Conservation (phyloP, 306 rosid genomes). For the Vicia faba region DNA sequence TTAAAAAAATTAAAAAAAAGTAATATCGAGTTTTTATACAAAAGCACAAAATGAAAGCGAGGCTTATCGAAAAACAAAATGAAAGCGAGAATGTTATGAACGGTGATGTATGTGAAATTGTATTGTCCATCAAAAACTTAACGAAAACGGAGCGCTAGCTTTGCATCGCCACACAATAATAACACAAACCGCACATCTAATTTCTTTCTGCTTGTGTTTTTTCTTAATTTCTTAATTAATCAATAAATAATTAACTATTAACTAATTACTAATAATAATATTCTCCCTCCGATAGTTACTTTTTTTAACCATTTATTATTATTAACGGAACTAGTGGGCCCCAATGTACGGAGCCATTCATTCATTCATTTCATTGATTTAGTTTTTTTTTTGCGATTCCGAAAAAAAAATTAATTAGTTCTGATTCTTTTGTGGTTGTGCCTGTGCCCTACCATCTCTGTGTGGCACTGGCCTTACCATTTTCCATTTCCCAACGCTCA, state of each 20-base stretch:
- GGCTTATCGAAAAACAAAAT: too few species aligned
- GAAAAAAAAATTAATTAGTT: neutral
- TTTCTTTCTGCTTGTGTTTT: neutral
- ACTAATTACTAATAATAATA: neutral
- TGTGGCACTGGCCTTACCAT: slow-evolving; percentile 11
- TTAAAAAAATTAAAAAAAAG: too few species aligned
- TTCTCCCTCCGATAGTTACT: neutral
- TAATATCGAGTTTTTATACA: too few species aligned
- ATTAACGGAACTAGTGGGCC: neutral
- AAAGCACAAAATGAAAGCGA: too few species aligned
- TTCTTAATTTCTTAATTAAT: neutral
- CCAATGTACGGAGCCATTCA: neutral
- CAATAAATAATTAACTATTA: neutral
- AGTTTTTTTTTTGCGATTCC: neutral
- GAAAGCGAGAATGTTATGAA: neutral
- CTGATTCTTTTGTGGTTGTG: slow-evolving; percentile 4
- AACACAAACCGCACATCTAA: neutral
- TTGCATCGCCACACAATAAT: slow-evolving; percentile 36
- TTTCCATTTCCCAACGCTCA: neutral
- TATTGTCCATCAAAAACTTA: slow-evolving; percentile 19
- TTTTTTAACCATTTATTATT: neutral
- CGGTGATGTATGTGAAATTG: neutral
- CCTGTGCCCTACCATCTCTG: slow-evolving; percentile 25
- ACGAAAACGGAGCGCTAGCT: slow-evolving; percentile 7
- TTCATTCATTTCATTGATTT: neutral